A percentile compares a stretch with the other conserved stretches of the same genome.
Evolutionary conservation across 352 stramenopile species (phyloP).

Genomic region (Globisporangium mamillatum): DNA sequence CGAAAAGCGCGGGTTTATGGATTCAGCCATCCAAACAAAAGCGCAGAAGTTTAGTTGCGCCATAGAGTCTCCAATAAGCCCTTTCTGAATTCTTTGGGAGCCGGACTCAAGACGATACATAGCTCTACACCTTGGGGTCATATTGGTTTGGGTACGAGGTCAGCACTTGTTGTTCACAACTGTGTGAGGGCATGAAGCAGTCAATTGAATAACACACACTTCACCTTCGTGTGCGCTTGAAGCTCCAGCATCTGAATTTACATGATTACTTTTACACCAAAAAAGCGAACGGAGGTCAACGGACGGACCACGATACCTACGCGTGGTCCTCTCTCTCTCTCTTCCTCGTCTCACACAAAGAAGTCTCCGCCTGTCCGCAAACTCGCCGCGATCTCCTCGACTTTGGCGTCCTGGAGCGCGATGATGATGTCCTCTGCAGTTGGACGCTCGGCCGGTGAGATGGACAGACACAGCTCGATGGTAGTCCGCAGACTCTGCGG

Average conservation of each 20-base stretch:
- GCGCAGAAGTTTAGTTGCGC: too few relatives aligned
- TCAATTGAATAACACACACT: background rate
- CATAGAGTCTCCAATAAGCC: too few relatives aligned
- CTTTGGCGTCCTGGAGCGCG: slow-evolving; percentile 31
- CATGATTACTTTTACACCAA: background rate
- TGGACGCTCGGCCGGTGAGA: slow-evolving; percentile 45
- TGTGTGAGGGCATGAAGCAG: background rate
- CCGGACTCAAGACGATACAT: too few relatives aligned
- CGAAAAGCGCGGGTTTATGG: too few relatives aligned
- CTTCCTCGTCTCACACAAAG: slow-evolving; percentile 12
- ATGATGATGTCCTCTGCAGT: slow-evolving; percentile 47
- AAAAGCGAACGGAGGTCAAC: background rate
- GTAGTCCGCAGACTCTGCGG: slow-evolving; percentile 36
- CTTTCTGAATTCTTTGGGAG: too few relatives aligned
- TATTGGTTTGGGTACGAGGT: too few relatives aligned
- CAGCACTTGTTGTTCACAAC: too few relatives aligned
- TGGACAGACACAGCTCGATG: slow-evolving; percentile 52
- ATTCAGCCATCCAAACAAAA: too few relatives aligned
- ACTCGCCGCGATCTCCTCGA: slow-evolving; percentile 28
- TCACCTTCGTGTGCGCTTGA: background rate
- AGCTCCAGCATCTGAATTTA: background rate
- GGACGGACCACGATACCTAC: background rate
- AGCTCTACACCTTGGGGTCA: too few relatives aligned
- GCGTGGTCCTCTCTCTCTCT: background rate
- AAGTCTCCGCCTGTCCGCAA: slow-evolving; percentile 20